Percentiles rank a stretch among this genome's conserved stretches.
Evolutionary conservation across 176 grass and related monocot genomes (phyloP).

Genomic region (Musa troglodytarum): DNA sequence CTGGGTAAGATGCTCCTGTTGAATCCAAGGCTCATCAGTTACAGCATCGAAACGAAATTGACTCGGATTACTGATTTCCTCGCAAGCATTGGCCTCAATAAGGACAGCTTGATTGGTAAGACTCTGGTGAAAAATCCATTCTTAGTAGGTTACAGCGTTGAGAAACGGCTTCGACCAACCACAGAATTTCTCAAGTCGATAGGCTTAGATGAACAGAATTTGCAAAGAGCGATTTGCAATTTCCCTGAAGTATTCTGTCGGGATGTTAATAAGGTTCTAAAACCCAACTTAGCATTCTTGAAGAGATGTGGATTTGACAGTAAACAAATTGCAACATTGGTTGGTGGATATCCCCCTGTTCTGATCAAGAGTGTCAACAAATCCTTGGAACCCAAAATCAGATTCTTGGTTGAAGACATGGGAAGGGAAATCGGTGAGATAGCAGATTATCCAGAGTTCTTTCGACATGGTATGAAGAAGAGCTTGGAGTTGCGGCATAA

Average conservation of each 20-base stretch:
- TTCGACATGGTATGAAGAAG: conserved; percentile 77
- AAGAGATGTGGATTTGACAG: conserved; percentile 48
- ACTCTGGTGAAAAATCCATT: conserved; percentile 72
- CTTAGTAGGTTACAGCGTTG: conserved; percentile 73
- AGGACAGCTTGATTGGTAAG: conserved; percentile 67
- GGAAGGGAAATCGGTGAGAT: conserved; percentile 56
- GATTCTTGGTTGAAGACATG: conserved; percentile 88
- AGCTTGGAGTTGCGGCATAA: conserved; percentile 82
- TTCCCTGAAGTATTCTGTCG: conserved; percentile 66
- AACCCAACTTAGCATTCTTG: conserved; percentile 65
- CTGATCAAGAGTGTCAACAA: conserved; percentile 87
- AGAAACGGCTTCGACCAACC: conserved; percentile 69
- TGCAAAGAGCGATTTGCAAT: conserved; percentile 51
- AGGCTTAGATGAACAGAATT: conserved; percentile 42
- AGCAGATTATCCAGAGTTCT: conserved; percentile 82
- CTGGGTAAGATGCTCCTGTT: conserved; percentile 73
- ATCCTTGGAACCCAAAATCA: conserved; percentile 87
- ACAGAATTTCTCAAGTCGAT: conserved; percentile 69
- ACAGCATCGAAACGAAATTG: conserved; percentile 91
- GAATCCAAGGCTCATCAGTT: conserved; percentile 91
- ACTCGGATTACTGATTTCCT: conserved; percentile 59
- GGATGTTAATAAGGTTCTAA: conserved; percentile 59
- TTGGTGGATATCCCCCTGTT: conserved; percentile 75
- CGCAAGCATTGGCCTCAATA: conserved; percentile 51
- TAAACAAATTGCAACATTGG: conserved; percentile 50